A percentile compares a stretch with the other conserved stretches of the same genome.
phyloP scores from a whole-genome alignment of 257 asterid genomes.

The Ligustrum vulgare region DNA sequence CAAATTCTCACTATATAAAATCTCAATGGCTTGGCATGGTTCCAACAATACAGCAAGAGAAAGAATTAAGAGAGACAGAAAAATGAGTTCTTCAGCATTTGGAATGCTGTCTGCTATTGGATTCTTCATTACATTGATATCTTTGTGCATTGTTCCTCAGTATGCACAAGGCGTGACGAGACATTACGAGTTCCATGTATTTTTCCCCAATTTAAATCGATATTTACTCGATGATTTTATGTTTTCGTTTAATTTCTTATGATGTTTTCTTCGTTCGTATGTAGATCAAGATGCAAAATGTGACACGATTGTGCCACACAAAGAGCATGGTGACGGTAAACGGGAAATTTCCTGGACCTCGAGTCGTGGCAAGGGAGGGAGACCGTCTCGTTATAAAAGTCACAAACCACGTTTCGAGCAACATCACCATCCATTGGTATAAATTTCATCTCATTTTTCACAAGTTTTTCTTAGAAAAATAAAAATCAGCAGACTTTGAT shows the following conservation, averaged over 20 bases:
- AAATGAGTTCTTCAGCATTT: constrained; percentile 31
- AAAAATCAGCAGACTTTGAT: neutral
- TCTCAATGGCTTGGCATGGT: constrained; percentile 5
- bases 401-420: constrained; percentile 47
- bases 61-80: neutral
- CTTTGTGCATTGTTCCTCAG: constrained; percentile 25
- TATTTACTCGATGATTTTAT: neutral
- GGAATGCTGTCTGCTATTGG: constrained; percentile 17
- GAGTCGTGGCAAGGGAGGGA: constrained; percentile 57
- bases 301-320: constrained; percentile 64
- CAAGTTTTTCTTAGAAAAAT: neutral
- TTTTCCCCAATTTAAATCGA: neutral
- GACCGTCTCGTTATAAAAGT: constrained; percentile 60
- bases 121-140: constrained; percentile 23
- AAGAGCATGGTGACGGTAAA: constrained; percentile 66
- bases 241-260: neutral
- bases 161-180: constrained; percentile 38
- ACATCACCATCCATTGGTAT: constrained; percentile 68
- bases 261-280: neutral
- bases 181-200: constrained; percentile 47
- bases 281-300: constrained; percentile 50
- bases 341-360: constrained; percentile 69
- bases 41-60: constrained; percentile 23
- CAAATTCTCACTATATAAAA: constrained; percentile 32
- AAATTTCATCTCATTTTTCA: neutral